Conservation (phyloP, 768 basidiomycete species). For the Favolaschia claudopus region DNA sequence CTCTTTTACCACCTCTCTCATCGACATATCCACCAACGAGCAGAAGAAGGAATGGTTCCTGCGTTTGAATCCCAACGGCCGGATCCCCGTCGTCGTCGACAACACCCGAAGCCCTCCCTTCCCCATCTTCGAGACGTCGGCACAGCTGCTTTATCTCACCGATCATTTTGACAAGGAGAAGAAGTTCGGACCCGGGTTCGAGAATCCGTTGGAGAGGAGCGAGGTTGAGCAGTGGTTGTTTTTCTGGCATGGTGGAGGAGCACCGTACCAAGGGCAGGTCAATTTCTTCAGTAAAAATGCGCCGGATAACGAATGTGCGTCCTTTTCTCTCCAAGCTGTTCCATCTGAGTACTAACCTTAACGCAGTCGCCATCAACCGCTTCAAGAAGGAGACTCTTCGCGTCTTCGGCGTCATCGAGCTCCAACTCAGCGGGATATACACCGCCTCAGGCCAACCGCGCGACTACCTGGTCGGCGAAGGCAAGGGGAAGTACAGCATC, state of each 20-base stretch:
- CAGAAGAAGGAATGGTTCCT: conserved; percentile 8
- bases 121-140: conserved; percentile 5
- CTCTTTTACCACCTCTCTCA: conserved; percentile 2
- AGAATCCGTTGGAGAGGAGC: conserved; percentile 3
- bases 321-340: not conserved
- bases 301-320: conserved; percentile 2
- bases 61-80: conserved; percentile 5
- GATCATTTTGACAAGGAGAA: conserved; percentile 3
- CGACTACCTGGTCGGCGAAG: conserved; percentile 3
- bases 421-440: conserved; percentile 2
- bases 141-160: conserved; percentile 2
- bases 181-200: conserved; percentile 1
- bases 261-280: conserved; percentile 1
- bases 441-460: not conserved
- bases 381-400: conserved; percentile 5
- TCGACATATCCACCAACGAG: conserved; percentile 7
- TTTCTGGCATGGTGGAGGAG: conserved; percentile 4
- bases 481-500: conserved; percentile 5
- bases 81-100: conserved; percentile 7
- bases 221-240: conserved; percentile 3
- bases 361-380: conserved; percentile 2
- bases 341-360: too few relatives aligned
- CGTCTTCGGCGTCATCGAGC: conserved; percentile 1
- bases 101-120: conserved; percentile 5
- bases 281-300: not conserved